A percentile compares a stretch with the other conserved stretches of the same genome.
Evolutionary conservation across 805 yeast species (phyloP).

Genomic region (Metschnikowia santaceciliae): DNA sequence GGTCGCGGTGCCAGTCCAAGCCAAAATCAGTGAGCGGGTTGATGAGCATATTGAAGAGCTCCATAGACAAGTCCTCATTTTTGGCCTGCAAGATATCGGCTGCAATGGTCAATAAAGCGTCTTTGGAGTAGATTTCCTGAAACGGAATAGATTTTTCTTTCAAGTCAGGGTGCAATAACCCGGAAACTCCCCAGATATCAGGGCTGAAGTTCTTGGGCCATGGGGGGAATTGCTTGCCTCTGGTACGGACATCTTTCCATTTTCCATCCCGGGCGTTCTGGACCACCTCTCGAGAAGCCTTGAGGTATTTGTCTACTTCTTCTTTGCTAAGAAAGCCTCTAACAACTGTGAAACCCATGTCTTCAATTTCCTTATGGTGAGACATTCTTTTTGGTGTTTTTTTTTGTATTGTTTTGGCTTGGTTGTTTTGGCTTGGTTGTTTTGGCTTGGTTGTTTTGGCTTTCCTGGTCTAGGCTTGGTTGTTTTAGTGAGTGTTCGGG

Average conservation of each 20-base stretch:
- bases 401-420: no score
- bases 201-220: constrained; percentile 50
- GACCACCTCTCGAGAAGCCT: constrained; percentile 37
- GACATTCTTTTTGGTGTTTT: background rate
- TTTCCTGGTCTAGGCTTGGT: no score
- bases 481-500: background rate
- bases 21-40: constrained; percentile 51
- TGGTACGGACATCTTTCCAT: constrained; percentile 47
- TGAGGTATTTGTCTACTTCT: constrained; percentile 34
- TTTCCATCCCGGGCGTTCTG: constrained; percentile 43
- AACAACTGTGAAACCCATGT: constrained; percentile 36
- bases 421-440: no score
- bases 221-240: constrained; percentile 56
- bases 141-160: constrained; percentile 33
- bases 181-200: constrained; percentile 51
- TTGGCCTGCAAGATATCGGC: constrained; percentile 42
- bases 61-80: constrained; percentile 38
- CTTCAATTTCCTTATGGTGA: constrained; percentile 35
- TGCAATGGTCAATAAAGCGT: constrained; percentile 36
- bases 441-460: no score
- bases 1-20: constrained; percentile 53
- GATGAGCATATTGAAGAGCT: constrained; percentile 49
- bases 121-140: constrained; percentile 39
- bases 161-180: constrained; percentile 45
- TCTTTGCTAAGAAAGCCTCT: constrained; percentile 37